Evolutionary conservation across 441 rosid species (phyloP).

Genomic region (Codiaeum variegatum): DNA sequence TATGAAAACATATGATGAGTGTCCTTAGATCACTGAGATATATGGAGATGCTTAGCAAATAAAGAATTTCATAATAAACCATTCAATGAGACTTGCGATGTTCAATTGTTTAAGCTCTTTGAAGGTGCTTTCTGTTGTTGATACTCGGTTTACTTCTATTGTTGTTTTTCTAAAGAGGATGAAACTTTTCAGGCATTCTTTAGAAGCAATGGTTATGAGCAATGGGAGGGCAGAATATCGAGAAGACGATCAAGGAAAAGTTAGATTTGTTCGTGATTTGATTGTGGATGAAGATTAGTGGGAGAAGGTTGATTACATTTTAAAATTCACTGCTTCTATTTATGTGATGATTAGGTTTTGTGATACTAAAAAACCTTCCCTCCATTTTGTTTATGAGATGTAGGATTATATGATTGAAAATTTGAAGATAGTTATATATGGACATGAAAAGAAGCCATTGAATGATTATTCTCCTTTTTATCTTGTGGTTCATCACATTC

Average conservation of each 20-base stretch:
- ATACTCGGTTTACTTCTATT: too few relatives aligned
- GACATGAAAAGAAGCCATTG: not conserved
- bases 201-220: not conserved
- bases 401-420: not conserved
- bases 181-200: not conserved
- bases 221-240: not conserved
- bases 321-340: not conserved
- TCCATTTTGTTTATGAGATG: conserved; percentile 1
- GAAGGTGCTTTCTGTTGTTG: too few relatives aligned
- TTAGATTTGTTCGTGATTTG: not conserved
- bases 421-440: not conserved
- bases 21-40: not conserved
- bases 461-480: not conserved
- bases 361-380: not conserved
- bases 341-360: conserved; percentile 3
- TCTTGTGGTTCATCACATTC: not conserved
- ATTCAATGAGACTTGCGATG: not conserved
- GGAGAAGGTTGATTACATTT: not conserved
- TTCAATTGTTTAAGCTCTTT: too few relatives aligned
- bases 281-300: not conserved
- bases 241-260: not conserved
- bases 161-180: too few relatives aligned
- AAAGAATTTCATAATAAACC: too few relatives aligned
- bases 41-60: not conserved
- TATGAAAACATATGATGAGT: too few relatives aligned